Conservation (phyloP, 2,329 filamentous ascomycete species). For the Talaromyces verruculosus region DNA sequence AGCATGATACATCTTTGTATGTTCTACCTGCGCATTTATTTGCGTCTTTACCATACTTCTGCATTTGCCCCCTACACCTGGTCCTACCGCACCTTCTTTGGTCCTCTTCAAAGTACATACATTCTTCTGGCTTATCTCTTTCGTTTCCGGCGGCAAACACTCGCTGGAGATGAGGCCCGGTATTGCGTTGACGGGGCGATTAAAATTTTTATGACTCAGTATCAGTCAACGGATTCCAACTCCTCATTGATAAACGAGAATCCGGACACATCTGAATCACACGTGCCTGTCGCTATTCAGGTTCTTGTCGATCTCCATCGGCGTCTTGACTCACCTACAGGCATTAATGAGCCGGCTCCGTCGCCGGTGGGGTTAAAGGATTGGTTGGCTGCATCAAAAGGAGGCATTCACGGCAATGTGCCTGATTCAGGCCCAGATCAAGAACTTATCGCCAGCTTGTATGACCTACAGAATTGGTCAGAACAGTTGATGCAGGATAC, state of each 20-base stretch:
- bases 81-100: not conserved
- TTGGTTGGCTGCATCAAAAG: not conserved
- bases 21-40: not conserved
- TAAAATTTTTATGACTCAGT: not conserved
- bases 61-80: not conserved
- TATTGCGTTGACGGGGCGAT: not conserved
- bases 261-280: not conserved
- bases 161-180: not conserved
- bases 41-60: not conserved
- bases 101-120: not conserved
- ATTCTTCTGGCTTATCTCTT: not conserved
- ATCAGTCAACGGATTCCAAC: not conserved
- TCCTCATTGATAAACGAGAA: not conserved
- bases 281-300: not conserved
- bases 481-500: not conserved
- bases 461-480: not conserved
- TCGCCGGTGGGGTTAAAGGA: not conserved
- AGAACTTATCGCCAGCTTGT: not conserved
- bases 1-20: not conserved
- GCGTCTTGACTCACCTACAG: slow-evolving; percentile 1
- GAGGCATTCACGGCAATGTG: not conserved
- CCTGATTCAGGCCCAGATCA: not conserved
- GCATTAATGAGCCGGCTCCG: not conserved
- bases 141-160: not conserved
- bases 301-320: not conserved